Evolutionary conservation across 2,329 filamentous ascomycete genomes (phyloP), one percentile per base, ranked within the genome.

Genomic region (Tolypocladium tundrense): DNA sequence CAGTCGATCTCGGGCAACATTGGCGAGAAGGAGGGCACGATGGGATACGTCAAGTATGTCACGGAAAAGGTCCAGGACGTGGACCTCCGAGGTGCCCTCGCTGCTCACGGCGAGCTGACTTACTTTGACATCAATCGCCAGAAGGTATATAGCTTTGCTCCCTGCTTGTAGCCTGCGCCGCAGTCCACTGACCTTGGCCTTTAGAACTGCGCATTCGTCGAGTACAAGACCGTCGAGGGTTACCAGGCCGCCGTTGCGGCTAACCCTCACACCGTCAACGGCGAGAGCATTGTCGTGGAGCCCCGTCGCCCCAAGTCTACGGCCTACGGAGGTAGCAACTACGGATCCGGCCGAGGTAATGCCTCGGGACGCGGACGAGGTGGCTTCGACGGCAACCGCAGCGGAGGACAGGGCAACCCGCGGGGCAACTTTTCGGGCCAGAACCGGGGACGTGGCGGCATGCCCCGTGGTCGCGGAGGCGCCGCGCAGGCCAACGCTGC

Each of bases 141-240:
- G 67, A 97, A 96, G 88, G 92, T 96, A 73, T 60, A 75, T 70
- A 8, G 14, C 33, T 13, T 42, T 41, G 3, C 21, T 13, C 39
- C 11, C 11, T 42, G 6, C n/a, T 52, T 19, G 13, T 50, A 33
- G 7, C 19, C 8, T 16, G 8, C 3, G 4, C 19, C 19, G 39
- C 33, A 35, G 37, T 4, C 37, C 35, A 52, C 64, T 67, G 58
- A 63, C 60, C 63, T 62, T 63, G 21, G 55, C 48, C 35, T 55
- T 45, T 69, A 96, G 93, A 97, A 94, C 81, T 97, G 91, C 69
- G 94, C 94, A 33, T 97, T 97, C 70, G 90, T 97, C 60, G 94
- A 99, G 73, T 99, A 94, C 74, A 88, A 86, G 69, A 88, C 87
- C 53, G 71, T 84, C 27, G 85, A 91, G 57, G 91, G 85, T 53